Evolutionary conservation across 345 rosid genomes (phyloP).

Genomic region (Pseudoturritis turrita): DNA sequence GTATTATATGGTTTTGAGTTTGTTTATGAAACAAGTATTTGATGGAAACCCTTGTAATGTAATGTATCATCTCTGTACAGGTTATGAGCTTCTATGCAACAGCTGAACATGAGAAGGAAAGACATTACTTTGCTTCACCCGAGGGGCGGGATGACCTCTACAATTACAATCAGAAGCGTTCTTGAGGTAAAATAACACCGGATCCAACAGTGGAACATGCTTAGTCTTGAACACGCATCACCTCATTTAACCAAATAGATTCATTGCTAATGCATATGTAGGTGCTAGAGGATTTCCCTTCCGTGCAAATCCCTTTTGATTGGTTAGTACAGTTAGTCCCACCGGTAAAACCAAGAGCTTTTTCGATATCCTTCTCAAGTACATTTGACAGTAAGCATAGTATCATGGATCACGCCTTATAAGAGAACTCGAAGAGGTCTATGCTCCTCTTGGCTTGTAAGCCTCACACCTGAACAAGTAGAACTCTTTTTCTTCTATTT

Average conservation of each 20-base stretch:
- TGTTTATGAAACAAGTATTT: conserved; percentile 8
- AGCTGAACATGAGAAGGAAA: conserved; percentile 79
- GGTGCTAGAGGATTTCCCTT: conserved; percentile 95
- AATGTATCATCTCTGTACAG: conserved; percentile 31
- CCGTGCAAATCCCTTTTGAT: conserved; percentile 86
- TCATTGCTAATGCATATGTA: conserved; percentile 19
- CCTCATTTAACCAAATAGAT: neutral
- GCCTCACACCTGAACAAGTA: conserved; percentile 59
- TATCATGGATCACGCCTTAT: conserved; percentile 84
- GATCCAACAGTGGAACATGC: neutral
- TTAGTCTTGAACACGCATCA: neutral
- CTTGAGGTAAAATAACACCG: conserved; percentile 57
- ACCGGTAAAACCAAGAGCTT: conserved; percentile 70
- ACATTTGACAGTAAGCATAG: conserved; percentile 78
- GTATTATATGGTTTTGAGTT: neutral
- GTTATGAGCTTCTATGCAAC: conserved; percentile 86
- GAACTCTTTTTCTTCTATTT: neutral
- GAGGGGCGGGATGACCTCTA: conserved; percentile 96
- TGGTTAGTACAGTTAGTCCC: conserved; percentile 96
- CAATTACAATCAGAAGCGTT: conserved; percentile 88
- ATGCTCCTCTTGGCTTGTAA: conserved; percentile 87
- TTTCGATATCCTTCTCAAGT: conserved; percentile 84
- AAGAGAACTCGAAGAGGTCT: conserved; percentile 74
- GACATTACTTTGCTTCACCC: conserved; percentile 79
- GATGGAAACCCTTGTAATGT: neutral